Base-by-base conservation (phyloP, 495 filamentous ascomycete genomes). In the Platismatia glauca region DNA sequence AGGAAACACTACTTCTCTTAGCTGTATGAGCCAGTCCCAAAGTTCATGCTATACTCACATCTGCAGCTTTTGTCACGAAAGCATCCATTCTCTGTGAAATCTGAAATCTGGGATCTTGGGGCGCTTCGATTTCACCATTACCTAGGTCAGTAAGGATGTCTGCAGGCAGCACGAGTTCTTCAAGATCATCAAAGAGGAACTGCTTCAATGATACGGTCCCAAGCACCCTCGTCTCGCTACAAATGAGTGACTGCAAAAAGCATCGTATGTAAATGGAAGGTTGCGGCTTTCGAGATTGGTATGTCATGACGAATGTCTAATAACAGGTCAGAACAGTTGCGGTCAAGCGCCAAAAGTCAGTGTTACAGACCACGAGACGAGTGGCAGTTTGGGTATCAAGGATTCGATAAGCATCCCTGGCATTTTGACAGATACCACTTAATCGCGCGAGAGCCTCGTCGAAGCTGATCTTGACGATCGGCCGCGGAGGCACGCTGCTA, bases 401-500 rank as follows among this genome's bases (percentile, higher is more conserved):
- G 41, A 91, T 80, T 52, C 87, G 77, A 61, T 83, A 78, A 57
- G 87, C 76, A 60, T 89, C 85, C 41, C 81, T 74, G n/a, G 83
- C 87, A 71, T 97, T 88, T 61, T 82, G 76, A 71, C 86, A 89
- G 33, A 96, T 72, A 38, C 82, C 82, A 67, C 81, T 81, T 67
- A 96, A 78, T 66, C 88, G 84, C 61, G 74, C 74, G 65, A 84
- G 80, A 8, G 92, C 90, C 69, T 89, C 85, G 27, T 86, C 82
- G 58, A 88, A 84, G 44, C 79, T 82, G 39, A 89, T 80, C 37
- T 88, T 81, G 20, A 96, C 88, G 66, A 97, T 92, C 9, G 93
- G 90, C 33, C 93, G 84, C 31, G 94, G 95, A 6, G 94, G 94
- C 58, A 95, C 89, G 7, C 89, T 96, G 68, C 90, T 96, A 11